These are phyloP conservation scores for Lagenaria siceraria DNA, from an alignment of 306 rosid genomes.

Conservation along the genomic window DNA sequence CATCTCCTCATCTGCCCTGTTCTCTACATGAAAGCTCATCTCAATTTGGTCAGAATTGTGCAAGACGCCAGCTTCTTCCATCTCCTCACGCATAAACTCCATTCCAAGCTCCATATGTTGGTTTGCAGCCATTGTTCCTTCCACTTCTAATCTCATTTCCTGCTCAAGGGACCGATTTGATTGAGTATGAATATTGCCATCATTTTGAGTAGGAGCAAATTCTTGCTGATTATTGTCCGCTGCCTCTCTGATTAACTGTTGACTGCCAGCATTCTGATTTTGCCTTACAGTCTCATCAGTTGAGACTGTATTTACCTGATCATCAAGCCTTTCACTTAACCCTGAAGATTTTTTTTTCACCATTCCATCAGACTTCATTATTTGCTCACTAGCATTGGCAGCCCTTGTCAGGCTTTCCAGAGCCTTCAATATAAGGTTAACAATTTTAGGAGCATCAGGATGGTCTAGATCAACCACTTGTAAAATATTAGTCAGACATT, in stretches of 20 bases:
- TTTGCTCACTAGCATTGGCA: slow-evolving; percentile 86
- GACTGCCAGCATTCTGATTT: slow-evolving; percentile 44
- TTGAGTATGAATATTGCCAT: slow-evolving; percentile 30
- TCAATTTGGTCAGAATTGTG: slow-evolving; percentile 73
- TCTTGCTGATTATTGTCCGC: slow-evolving; percentile 38
- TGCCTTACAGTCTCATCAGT: slow-evolving; percentile 31
- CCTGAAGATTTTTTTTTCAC: slow-evolving; percentile 56
- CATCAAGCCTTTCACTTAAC: slow-evolving; percentile 54
- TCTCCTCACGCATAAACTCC: slow-evolving; percentile 86
- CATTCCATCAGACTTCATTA: slow-evolving; percentile 59
- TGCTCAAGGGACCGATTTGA: slow-evolving; percentile 47
- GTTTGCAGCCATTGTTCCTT: slow-evolving; percentile 44
- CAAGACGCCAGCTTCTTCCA: slow-evolving; percentile 63
- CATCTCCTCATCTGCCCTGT: slow-evolving; percentile 86
- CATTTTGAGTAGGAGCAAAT: slow-evolving; percentile 41
- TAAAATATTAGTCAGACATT: slow-evolving; percentile 65
- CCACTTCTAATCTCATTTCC: slow-evolving; percentile 65
- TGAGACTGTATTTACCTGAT: slow-evolving; percentile 40
- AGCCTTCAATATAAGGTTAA: slow-evolving; percentile 74
- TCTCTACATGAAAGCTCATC: slow-evolving; percentile 80
- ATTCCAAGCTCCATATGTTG: slow-evolving; percentile 65
- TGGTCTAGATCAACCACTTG: slow-evolving; percentile 96
- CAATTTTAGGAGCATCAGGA: slow-evolving; percentile 92
- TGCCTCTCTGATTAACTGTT: slow-evolving; percentile 40
- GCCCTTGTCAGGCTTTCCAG: slow-evolving; percentile 89